Conservation (phyloP, 2,329 filamentous ascomycete species). For the Neophaeococcomyces aloes region DNA sequence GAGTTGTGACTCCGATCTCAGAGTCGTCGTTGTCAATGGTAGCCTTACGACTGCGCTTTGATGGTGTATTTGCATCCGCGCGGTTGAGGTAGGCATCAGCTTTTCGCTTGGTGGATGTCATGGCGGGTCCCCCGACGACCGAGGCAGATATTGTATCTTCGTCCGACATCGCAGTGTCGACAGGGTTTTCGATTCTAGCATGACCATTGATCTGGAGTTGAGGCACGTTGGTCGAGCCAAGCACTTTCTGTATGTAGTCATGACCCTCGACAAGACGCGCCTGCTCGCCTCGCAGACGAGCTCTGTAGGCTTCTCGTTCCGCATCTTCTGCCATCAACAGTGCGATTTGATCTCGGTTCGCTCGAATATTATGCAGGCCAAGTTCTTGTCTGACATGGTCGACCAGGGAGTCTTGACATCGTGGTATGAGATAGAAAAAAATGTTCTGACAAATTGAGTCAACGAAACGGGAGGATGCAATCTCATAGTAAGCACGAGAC, state of each 20-base stretch:
- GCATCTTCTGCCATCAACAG: slow-evolving; percentile 4
- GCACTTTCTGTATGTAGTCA: slow-evolving; percentile 1
- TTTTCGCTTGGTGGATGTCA: neutral
- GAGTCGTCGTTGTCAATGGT: no score
- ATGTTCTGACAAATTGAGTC: slow-evolving; percentile 31
- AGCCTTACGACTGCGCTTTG: neutral
- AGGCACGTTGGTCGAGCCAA: neutral
- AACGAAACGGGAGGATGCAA: slow-evolving; percentile 30
- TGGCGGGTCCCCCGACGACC: neutral
- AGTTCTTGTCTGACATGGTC: neutral
- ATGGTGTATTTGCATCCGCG: neutral
- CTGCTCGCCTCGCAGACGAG: neutral
- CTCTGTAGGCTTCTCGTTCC: slow-evolving; percentile 5
- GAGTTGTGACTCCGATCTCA: no score
- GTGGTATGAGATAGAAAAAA: slow-evolving; percentile 27
- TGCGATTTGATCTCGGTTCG: neutral
- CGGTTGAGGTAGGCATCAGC: neutral
- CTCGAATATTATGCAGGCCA: neutral
- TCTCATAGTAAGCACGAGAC: slow-evolving; percentile 30
- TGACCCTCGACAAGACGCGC: neutral
- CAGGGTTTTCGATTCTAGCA: neutral
- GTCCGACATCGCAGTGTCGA: neutral
- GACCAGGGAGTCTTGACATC: slow-evolving; percentile 26
- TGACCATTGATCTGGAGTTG: no score
- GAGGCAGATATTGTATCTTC: neutral